Evolutionary conservation across 495 filamentous ascomycete genomes (phyloP).

Genomic region (Rostrohypoxylon terebratum): DNA sequence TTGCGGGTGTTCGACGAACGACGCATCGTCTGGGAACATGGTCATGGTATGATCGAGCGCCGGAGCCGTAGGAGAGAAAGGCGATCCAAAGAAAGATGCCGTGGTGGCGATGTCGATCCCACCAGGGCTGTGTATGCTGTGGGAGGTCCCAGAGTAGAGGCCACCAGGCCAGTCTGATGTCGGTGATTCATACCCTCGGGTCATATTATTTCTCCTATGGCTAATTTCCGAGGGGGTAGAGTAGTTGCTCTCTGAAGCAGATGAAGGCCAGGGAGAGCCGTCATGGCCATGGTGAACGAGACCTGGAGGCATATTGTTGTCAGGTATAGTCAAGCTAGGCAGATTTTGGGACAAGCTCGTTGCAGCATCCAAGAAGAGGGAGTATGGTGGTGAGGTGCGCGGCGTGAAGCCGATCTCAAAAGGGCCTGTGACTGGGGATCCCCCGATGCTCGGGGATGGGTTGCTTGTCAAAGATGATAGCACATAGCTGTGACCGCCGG

Average conservation of each 20-base stretch:
- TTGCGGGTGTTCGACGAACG: constrained; percentile 42
- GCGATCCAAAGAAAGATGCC: constrained; percentile 34
- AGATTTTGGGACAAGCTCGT: constrained; percentile 29
- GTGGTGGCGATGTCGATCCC: constrained; percentile 47
- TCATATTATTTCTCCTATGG: constrained; percentile 35
- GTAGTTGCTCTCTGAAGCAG: constrained; percentile 61
- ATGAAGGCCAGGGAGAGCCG: constrained; percentile 62
- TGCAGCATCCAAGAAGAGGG: constrained; percentile 34
- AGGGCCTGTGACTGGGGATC: constrained; percentile 37
- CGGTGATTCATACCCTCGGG: constrained; percentile 41
- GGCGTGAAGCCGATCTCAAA: constrained; percentile 41
- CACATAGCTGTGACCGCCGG: constrained; percentile 33
- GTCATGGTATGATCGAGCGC: constrained; percentile 42
- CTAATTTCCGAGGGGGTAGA: constrained; percentile 61
- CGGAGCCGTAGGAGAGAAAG: constrained; percentile 39
- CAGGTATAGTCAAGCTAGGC: constrained; percentile 51
- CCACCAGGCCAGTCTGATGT: constrained; percentile 39
- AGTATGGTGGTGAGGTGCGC: constrained; percentile 43
- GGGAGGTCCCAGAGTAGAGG: constrained; percentile 33
- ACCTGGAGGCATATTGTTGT: constrained; percentile 47
- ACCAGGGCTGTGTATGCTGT: constrained; percentile 42
- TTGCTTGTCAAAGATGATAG: constrained; percentile 32
- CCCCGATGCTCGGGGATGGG: constrained; percentile 43
- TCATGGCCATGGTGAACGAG: constrained; percentile 50
- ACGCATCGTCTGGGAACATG: constrained; percentile 42